Conservation (phyloP, 257 asterid genomes). For the Schizonepeta tenuifolia region DNA sequence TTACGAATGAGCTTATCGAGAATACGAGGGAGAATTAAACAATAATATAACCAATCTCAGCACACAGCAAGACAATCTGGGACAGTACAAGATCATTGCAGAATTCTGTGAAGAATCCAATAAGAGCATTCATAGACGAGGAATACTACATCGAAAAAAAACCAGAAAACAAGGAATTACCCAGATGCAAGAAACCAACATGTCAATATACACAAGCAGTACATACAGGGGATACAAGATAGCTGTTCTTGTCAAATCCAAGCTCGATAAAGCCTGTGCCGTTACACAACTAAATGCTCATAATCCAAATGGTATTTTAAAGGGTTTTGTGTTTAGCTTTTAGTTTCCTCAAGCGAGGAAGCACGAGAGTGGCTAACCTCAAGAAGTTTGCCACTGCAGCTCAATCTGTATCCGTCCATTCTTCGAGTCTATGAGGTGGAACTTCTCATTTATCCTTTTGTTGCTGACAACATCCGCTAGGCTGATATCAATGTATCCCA, state of each 20-base stretch:
- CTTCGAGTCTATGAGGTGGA: slow-evolving; percentile 66
- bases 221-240: slow-evolving; percentile 8
- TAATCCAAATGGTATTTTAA: slow-evolving; percentile 6
- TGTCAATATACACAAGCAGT: slow-evolving; percentile 32
- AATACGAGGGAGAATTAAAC: too few relatives aligned
- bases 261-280: slow-evolving; percentile 19
- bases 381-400: slow-evolving; percentile 56
- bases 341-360: neutral
- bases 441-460: slow-evolving; percentile 62
- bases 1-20: too few relatives aligned
- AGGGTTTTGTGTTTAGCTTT: neutral
- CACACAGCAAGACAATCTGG: too few relatives aligned
- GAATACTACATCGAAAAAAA: slow-evolving; percentile 1
- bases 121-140: neutral
- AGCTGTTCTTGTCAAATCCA: slow-evolving; percentile 14
- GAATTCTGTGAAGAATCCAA: neutral
- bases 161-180: neutral
- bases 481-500: slow-evolving; percentile 56
- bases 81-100: too few relatives aligned
- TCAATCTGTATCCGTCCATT: slow-evolving; percentile 60
- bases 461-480: slow-evolving; percentile 62
- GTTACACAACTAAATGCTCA: slow-evolving; percentile 23
- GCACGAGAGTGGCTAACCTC: neutral
- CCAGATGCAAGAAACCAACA: slow-evolving; percentile 32
- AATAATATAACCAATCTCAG: too few relatives aligned